Base-by-base conservation (phyloP, 169 alveolate genomes). In the Theileria equi region DNA sequence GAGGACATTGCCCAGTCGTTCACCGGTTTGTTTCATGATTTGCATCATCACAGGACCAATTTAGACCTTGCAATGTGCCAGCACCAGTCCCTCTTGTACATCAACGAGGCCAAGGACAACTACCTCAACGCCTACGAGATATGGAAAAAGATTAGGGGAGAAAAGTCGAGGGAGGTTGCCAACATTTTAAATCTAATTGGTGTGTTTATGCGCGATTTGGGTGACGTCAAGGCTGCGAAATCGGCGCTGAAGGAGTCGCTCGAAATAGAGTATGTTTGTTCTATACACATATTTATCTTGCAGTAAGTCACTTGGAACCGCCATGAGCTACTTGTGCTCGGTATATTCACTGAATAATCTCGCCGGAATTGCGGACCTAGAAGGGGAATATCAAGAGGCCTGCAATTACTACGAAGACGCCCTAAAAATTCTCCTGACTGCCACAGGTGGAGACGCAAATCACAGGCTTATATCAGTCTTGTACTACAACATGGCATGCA, bases 31-130 rank as follows among this genome's bases (percentile, higher is more conserved):
- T 13, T 26, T 1, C 2, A 44, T 19, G 0, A 1, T 19, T 45
- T 29, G 3, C 28, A 34, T 45, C 7, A 45, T 45, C 28, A 45
- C 1, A 45, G 25, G 5, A 45, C 28, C 28, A 17, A 1, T 6
- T 0, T 49, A 72, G 83, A 72, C 38, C 57, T 72, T 26, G 83
- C 77, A 5, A 72, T 72, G 83, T 74, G 69, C 32, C 77, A 72
- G 41, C 83, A 72, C 34, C 83, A 72, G 25, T 62, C 74, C 38
- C 68, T 72, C 25, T 61, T 53, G 28, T 61, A 52, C 34, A 60
- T 72, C 29, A 63, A 72, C 52, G 64, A 72, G 38, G 76, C 83
- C 4, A 72, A 62, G 77, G 77, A 62, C 19, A 60, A 62, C 54
- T 72, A 72, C 63, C 32, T 72, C 17, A 63, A 60, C 38, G 53